Base-by-base conservation (phyloP, 371 early-diverging fungal genomes). In the Fennellomyces sp. region DNA sequence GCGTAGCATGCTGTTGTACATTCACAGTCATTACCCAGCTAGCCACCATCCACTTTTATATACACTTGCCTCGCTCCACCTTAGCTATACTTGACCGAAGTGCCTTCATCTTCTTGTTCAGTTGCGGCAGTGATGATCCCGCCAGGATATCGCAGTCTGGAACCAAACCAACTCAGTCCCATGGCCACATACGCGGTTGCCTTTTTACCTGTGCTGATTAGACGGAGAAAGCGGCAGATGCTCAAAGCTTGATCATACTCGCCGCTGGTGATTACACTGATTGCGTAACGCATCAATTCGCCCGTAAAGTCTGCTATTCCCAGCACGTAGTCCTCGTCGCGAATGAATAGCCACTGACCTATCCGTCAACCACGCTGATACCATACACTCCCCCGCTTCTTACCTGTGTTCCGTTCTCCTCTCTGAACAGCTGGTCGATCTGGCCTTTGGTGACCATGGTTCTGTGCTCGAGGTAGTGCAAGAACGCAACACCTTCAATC, bases 231-330 rank as follows among this genome's bases (percentile, higher is more conserved):
- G 11, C 52, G 57, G 33, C 85, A 77, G 26, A 85, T 77, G 3
- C 70, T 57, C 59, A 75, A 71, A 3, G 84, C 83, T 10, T 69
- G 65, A n/a, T 73, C 73, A 33, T 74, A 72, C 31, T 70, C 56
- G 48, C 87, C 68, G 49, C 73, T 38, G 41, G 73, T 69, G 33
- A 75, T 80, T 56, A 52, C 66, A 47, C 86, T 78, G 64, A 89
- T 88, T 5, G 84, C 83, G 21, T 81, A 69, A 33, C 89, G 76
- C 89, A 89, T 88, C 49, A 91, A 58, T 61, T 89, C 89, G 35
- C 91, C 91, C 13, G 89, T 88, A 36, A 89, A 78, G 70, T 89
- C 89, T 7, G 83, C 85, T 15, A 91, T 59, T 27, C 89, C 91
- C 6, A 85, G 54, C 17, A 76, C 56, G 61, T 88, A 89, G 52